Percentiles rank a stretch among this genome's conserved stretches.
Evolutionary conservation across 1,284 basidiomycete species (phyloP).

Genomic region (Apiotrichum laibachii): DNA sequence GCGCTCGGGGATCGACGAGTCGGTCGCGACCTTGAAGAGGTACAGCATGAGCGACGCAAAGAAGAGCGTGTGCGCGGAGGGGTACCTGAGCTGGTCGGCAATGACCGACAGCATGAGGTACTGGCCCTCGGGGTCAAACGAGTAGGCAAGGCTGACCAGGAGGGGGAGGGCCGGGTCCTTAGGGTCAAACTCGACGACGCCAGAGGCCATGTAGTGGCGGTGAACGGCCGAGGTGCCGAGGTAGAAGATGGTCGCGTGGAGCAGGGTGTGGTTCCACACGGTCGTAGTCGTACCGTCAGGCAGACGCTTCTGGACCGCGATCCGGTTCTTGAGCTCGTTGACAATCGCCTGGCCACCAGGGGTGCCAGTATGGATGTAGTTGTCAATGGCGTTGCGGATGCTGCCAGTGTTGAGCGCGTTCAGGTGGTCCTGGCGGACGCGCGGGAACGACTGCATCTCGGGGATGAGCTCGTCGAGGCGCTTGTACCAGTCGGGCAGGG

Average conservation of each 20-base stretch:
- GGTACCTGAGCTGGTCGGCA: constrained; percentile 90
- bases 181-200: constrained; percentile 71
- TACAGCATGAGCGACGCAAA: constrained; percentile 84
- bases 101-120: constrained; percentile 87
- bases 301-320: constrained; percentile 58
- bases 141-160: constrained; percentile 73
- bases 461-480: constrained; percentile 62
- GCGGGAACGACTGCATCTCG: constrained; percentile 86
- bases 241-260: constrained; percentile 94
- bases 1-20: constrained; percentile 69
- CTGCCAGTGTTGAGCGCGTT: constrained; percentile 74
- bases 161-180: constrained; percentile 78
- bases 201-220: constrained; percentile 71
- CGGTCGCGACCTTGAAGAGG: constrained; percentile 60
- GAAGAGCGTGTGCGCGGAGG: constrained; percentile 95
- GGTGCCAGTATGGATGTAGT: constrained; percentile 67
- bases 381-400: constrained; percentile 73
- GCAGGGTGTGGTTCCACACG: constrained; percentile 78
- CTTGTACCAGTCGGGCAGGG: constrained; percentile 67
- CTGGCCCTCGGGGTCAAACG: constrained; percentile 89
- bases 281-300: constrained; percentile 59
- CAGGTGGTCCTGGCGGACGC: constrained; percentile 85
- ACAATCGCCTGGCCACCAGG: constrained; percentile 60
- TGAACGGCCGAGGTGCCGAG: constrained; percentile 85
- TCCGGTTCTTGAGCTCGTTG: constrained; percentile 73